Base-by-base conservation (phyloP, 257 asterid genomes). In the Solanum piurae region DNA sequence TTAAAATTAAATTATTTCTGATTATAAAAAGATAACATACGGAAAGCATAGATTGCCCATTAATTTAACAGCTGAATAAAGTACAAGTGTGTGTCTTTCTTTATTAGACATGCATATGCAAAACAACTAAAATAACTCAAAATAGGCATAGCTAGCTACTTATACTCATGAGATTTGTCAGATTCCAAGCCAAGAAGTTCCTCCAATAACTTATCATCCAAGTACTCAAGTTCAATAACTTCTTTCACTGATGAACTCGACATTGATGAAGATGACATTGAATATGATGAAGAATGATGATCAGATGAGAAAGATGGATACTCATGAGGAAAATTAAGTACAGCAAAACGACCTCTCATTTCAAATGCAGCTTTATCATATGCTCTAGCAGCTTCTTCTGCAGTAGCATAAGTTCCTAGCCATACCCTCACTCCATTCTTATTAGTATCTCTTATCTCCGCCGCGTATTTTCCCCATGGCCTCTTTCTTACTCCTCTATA, bases 401-500 rank as follows among this genome's bases (percentile, higher is more conserved):
- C 95, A 0, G 97, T 95, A 5, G 87, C 92, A 37, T 91, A 94
- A 0, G 98, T 95, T 38, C 98, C 98, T 10, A 95, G 91, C 98
- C 98, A 95, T 52, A 93, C 36, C 23, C 98, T 86, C n/a, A 89
- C 93, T 21, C 96, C 97, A 4, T 88, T 87, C 4, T 88, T 91
- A 13, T 89, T 91, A 3, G 89, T 80, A 60, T 95, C 97, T 21
- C 98, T 93, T 49, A 95, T 95, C 92, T 95, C 98, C 20, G 96
- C 96, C 13, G 94, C 98, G 64, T 84, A 95, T 23, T 92, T 92
- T n/a, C 98, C 98, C 97, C 95, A 95, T 7, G 98, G 98, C 87
- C 98, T 89, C 92, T 88, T 91, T 89, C 98, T 86, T 11, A 95
- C 96, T 1, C 97, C 97, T 36, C 98, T 85, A 91, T 86, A 94